These are phyloP conservation scores for Corymbia calophylla DNA, from an alignment of 441 rosid species.

Conservation along the genomic window DNA sequence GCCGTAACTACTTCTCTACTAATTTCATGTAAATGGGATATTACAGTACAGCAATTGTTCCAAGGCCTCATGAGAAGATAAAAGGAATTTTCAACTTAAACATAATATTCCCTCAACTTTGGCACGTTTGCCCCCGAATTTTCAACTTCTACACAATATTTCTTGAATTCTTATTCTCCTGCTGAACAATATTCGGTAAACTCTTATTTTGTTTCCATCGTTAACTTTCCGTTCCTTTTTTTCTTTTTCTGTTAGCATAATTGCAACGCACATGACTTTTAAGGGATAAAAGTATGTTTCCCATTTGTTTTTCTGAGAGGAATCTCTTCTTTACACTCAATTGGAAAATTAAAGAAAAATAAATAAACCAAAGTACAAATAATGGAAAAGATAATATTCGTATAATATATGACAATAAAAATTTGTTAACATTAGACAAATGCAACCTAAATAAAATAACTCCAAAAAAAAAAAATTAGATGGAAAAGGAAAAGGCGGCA, in stretches of 20 bases:
- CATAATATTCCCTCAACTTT: not conserved
- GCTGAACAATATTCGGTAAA: not conserved
- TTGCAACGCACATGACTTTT: not conserved
- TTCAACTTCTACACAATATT: not conserved
- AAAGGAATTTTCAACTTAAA: not conserved
- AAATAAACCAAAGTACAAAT: not conserved
- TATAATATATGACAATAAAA: not conserved
- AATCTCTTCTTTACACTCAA: not conserved
- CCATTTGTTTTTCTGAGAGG: not conserved
- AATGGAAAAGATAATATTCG: not conserved
- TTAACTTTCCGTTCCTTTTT: not conserved
- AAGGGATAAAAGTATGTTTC: not conserved
- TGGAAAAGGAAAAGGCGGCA: not conserved
- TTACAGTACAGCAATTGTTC: not conserved
- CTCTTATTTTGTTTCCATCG: not conserved
- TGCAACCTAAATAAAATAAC: not conserved
- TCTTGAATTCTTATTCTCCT: not conserved
- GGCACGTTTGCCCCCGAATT: not conserved
- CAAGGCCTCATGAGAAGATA: not conserved
- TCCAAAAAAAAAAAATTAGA: not conserved
- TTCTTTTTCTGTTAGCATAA: not conserved
- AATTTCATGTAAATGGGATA: not conserved
- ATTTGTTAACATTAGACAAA: not conserved
- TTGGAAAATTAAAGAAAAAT: not conserved
- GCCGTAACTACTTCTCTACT: not conserved